Percentiles rank a stretch among this genome's conserved stretches.
Conservation (phyloP, 2,329 filamentous ascomycete species). For the Leptographium galeiforme region DNA sequence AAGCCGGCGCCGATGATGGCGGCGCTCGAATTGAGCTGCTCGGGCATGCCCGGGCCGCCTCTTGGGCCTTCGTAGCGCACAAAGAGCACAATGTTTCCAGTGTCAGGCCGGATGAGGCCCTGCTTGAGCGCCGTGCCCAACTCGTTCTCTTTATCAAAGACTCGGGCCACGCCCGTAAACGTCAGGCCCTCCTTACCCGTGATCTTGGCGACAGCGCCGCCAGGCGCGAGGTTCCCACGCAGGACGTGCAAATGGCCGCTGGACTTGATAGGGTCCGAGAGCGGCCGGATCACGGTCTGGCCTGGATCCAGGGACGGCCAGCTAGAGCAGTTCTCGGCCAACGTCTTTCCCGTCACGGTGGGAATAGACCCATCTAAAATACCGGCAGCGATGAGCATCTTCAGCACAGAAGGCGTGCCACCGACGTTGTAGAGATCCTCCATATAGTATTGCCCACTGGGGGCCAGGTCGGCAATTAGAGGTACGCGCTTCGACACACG, state of each 20-base stretch:
- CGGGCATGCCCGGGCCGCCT: constrained; percentile 91
- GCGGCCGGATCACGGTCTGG: constrained; percentile 70
- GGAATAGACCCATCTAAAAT: constrained; percentile 65
- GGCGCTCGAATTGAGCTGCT: constrained; percentile 77
- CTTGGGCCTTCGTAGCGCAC: constrained; percentile 91
- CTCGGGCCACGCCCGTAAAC: constrained; percentile 68
- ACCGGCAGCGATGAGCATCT: constrained; percentile 63
- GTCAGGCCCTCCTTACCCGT: constrained; percentile 82
- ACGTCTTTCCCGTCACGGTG: constrained; percentile 73
- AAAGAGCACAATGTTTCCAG: constrained; percentile 74
- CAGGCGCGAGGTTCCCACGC: constrained; percentile 74
- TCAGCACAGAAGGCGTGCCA: constrained; percentile 74
- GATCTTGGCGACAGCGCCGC: constrained; percentile 87
- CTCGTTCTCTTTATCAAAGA: constrained; percentile 76
- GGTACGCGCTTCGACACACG: constrained; percentile 71
- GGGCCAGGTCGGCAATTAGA: constrained; percentile 74
- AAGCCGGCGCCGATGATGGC: constrained; percentile 88
- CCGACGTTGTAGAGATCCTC: constrained; percentile 78
- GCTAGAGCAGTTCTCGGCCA: constrained; percentile 66
- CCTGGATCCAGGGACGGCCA: constrained; percentile 66
- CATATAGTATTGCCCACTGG: constrained; percentile 70
- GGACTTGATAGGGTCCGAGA: constrained; percentile 60
- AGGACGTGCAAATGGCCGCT: constrained; percentile 84
- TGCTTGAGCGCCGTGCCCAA: constrained; percentile 60
- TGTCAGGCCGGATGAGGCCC: constrained; percentile 35